A percentile compares a stretch with the other conserved stretches of the same genome.
phyloP scores from a whole-genome alignment of 129 eudicot genomes.

The Dittrichia graveolens region DNA sequence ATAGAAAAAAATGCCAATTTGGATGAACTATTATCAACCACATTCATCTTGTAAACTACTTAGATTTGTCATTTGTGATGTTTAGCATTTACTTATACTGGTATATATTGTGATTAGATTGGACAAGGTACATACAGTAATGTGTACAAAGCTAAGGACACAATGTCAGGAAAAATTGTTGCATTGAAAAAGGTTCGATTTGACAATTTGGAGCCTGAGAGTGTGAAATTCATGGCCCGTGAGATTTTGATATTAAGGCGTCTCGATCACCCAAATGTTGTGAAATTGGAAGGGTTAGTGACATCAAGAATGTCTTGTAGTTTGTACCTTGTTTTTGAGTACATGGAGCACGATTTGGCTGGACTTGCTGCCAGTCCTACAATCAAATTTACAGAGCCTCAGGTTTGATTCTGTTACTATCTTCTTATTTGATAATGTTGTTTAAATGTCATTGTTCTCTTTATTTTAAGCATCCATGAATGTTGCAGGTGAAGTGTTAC shows the following conservation, averaged over 20 bases:
- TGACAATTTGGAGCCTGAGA: conserved; percentile 87
- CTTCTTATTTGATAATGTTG: background rate
- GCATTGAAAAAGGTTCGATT: conserved; percentile 85
- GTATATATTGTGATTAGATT: conserved; percentile 49
- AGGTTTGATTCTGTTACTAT: conserved; percentile 46
- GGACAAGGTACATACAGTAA: conserved; percentile 94
- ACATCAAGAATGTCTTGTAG: conserved; percentile 87
- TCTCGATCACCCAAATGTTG: conserved; percentile 88
- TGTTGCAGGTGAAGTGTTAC: conserved; percentile 84
- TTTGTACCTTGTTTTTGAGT: conserved; percentile 78
- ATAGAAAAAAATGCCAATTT: background rate
- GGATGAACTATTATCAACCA: background rate
- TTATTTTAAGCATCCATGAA: conserved; percentile 2
- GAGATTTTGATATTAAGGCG: conserved; percentile 82
- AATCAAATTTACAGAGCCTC: conserved; percentile 84
- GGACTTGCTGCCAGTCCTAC: conserved; percentile 81
- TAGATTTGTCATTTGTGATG: conserved; percentile 4
- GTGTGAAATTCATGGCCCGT: conserved; percentile 79
- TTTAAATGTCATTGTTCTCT: background rate
- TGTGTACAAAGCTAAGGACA: conserved; percentile 91
- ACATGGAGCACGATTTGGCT: conserved; percentile 80
- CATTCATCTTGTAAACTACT: background rate
- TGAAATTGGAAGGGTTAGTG: conserved; percentile 72
- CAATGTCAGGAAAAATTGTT: conserved; percentile 68
- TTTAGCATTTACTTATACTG: background rate